phyloP scores from a whole-genome alignment of 805 yeast genomes.

The Saturnispora diversa region DNA sequence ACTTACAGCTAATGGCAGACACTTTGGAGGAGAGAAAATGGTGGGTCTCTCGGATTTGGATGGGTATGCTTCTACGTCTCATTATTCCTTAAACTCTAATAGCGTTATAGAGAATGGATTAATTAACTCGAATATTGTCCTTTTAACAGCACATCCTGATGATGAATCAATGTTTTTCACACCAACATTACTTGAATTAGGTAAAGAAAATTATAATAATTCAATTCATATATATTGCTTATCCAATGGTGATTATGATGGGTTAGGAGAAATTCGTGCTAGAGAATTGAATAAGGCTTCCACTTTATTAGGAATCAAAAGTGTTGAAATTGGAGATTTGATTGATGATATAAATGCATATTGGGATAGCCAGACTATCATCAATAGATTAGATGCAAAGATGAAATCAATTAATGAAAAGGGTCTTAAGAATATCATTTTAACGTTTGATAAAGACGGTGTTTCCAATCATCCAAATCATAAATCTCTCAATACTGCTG shows the following conservation, averaged over 20 bases:
- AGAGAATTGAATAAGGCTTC: constrained; percentile 54
- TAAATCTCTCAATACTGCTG: constrained; percentile 50
- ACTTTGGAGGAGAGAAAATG: not conserved
- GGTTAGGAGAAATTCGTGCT: constrained; percentile 56
- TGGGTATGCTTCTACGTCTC: constrained; percentile 2
- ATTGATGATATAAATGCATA: constrained; percentile 58
- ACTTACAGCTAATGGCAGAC: not conserved
- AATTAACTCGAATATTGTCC: constrained; percentile 21
- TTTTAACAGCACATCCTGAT: constrained; percentile 89
- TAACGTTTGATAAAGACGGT: constrained; percentile 79
- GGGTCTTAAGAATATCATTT: constrained; percentile 27
- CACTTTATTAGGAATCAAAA: constrained; percentile 40
- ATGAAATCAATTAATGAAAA: constrained; percentile 3
- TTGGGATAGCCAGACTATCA: constrained; percentile 51
- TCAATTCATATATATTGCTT: constrained; percentile 56
- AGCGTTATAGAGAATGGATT: constrained; percentile 16
- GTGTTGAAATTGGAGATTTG: constrained; percentile 43
- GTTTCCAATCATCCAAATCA: constrained; percentile 89
- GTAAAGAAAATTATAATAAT: constrained; percentile 42
- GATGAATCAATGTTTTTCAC: constrained; percentile 97
- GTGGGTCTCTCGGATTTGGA: constrained; percentile 1
- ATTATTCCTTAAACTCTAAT: constrained; percentile 17
- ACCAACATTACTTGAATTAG: constrained; percentile 56
- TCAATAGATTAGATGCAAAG: constrained; percentile 28
- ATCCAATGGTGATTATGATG: constrained; percentile 70